Evolutionary conservation across 2,329 filamentous ascomycete genomes (phyloP).

Genomic region (Dactylellina sp.): DNA sequence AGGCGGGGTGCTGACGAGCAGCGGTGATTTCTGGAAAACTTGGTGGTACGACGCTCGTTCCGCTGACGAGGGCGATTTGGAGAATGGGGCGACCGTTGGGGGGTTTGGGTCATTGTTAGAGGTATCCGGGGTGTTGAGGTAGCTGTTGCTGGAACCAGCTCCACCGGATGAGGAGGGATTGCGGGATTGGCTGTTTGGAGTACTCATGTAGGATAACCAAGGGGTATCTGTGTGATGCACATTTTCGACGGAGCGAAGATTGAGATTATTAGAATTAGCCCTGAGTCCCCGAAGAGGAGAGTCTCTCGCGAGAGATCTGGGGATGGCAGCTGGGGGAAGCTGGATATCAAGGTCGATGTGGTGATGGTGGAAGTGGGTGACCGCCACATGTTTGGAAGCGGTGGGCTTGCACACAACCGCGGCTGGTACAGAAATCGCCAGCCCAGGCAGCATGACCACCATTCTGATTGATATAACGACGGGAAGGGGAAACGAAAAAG

Average conservation of each 20-base stretch:
- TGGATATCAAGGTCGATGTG: slow-evolving; percentile 25
- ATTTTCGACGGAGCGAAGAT: slow-evolving; percentile 37
- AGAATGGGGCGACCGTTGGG: slow-evolving; percentile 89
- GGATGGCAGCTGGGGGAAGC: slow-evolving; percentile 17
- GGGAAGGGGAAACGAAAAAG: background rate
- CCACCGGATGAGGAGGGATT: slow-evolving; percentile 39
- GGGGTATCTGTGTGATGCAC: slow-evolving; percentile 42
- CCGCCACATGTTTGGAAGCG: slow-evolving; percentile 46
- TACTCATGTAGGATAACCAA: slow-evolving; percentile 57
- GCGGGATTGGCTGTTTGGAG: slow-evolving; percentile 30
- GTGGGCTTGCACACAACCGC: slow-evolving; percentile 45
- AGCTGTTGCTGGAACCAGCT: slow-evolving; percentile 31
- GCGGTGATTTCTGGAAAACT: slow-evolving; percentile 94
- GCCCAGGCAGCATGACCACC: slow-evolving; percentile 36
- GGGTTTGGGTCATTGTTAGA: slow-evolving; percentile 65
- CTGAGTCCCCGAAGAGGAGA: slow-evolving; percentile 31
- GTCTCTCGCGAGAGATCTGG: slow-evolving; percentile 45
- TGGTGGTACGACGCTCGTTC: slow-evolving; percentile 86
- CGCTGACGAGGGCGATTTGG: slow-evolving; percentile 77
- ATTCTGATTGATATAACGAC: slow-evolving; percentile 8
- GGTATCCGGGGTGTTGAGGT: slow-evolving; percentile 40
- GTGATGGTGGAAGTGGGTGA: slow-evolving; percentile 49
- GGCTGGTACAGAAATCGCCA: slow-evolving; percentile 19
- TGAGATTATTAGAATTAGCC: slow-evolving; percentile 22
- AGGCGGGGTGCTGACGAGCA: slow-evolving; percentile 91